Conservation (phyloP, 2,329 filamentous ascomycete genomes). For the Trichoderma sp. region DNA sequence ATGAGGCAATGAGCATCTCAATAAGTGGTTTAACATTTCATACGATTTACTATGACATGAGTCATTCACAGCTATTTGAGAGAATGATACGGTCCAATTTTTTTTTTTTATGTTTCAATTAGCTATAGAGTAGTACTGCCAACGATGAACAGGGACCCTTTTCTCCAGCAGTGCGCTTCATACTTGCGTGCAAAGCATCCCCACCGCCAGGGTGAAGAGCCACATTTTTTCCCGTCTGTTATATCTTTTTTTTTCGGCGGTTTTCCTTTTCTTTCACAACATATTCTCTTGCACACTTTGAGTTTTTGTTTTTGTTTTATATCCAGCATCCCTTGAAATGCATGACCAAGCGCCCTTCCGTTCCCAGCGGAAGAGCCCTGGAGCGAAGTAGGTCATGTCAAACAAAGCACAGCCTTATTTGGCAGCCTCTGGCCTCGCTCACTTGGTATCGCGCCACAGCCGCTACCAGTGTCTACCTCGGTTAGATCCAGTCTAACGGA, state of each 20-base stretch:
- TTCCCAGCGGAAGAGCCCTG: conserved; percentile 30
- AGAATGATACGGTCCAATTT: not conserved
- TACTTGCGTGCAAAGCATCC: conserved; percentile 41
- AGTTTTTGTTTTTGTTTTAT: conserved; percentile 26
- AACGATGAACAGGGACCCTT: conserved; percentile 46
- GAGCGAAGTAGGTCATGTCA: conserved; percentile 28
- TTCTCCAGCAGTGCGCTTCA: conserved; percentile 42
- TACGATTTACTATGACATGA: not conserved
- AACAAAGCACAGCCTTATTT: conserved; percentile 34
- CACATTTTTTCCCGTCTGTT: conserved; percentile 29
- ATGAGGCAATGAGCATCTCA: not conserved
- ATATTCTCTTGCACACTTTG: conserved; percentile 33
- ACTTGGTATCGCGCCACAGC: conserved; percentile 30
- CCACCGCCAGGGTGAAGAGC: conserved; percentile 39
- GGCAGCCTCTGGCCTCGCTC: conserved; percentile 26
- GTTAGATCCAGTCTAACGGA: conserved; percentile 15
- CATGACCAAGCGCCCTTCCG: conserved; percentile 32
- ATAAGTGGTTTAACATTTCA: not conserved
- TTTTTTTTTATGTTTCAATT: conserved; percentile 42
- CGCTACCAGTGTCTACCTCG: conserved; percentile 29
- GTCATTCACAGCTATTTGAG: not conserved
- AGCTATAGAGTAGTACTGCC: conserved; percentile 46
- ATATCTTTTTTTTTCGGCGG: not conserved
- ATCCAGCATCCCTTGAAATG: conserved; percentile 42
- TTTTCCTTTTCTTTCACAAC: conserved; percentile 12